These are phyloP conservation scores for Zygotorulaspora danielsina DNA, from an alignment of 805 yeast species.

Conservation along the genomic window DNA sequence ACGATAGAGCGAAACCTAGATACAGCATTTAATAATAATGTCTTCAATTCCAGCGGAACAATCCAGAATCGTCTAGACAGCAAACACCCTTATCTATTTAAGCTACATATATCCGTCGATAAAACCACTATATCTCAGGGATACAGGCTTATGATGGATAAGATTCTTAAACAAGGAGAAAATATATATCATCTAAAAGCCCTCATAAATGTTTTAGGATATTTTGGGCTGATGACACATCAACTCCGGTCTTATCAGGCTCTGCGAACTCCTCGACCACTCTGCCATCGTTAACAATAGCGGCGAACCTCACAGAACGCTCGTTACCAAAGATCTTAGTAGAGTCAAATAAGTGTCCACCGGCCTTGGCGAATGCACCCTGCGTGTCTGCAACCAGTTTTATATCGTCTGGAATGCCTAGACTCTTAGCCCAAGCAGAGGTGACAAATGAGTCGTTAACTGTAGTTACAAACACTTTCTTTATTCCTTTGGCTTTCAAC, in stretches of 20 bases:
- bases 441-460: constrained; percentile 87
- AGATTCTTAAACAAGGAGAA: too few species aligned
- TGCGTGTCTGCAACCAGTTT: constrained; percentile 74
- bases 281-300: constrained; percentile 69
- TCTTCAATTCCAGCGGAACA: too few species aligned
- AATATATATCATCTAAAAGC: too few species aligned
- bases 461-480: constrained; percentile 57
- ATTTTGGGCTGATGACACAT: constrained; percentile 42
- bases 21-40: too few species aligned
- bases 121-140: too few species aligned
- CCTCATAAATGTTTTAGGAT: constrained; percentile 31
- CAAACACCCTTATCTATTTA: too few species aligned
- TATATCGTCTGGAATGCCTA: constrained; percentile 37
- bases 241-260: constrained; percentile 74
- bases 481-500: constrained; percentile 64
- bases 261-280: constrained; percentile 66
- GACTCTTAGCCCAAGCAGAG: constrained; percentile 66
- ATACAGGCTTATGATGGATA: too few species aligned
- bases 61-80: too few species aligned
- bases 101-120: too few species aligned
- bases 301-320: constrained; percentile 72
- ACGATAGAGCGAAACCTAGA: too few species aligned
- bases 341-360: constrained; percentile 73
- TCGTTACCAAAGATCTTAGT: constrained; percentile 67
- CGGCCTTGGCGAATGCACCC: constrained; percentile 62